Base-by-base conservation (phyloP, 2,329 filamentous ascomycete species). In the Biscogniauxia marginata region DNA sequence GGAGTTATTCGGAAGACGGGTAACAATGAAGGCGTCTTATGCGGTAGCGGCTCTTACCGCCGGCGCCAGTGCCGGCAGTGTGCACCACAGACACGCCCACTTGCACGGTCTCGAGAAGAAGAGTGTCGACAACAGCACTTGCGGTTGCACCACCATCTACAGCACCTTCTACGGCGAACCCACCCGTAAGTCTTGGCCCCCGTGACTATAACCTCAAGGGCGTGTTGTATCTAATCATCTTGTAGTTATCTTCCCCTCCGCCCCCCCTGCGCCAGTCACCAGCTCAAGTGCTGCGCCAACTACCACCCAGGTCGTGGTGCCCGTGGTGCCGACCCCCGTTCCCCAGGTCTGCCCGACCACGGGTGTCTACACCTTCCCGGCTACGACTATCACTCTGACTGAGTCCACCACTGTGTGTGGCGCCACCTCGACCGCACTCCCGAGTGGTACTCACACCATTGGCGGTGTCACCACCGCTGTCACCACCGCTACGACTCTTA, bases 381-480 rank as follows among this genome's bases (percentile, higher is more conserved):
- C 88, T 57, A 88, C 82, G 64, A 93, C 88, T 60, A 70, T 90
- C 63, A 87, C 84, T 59, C 75, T 92, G 63, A 85, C 80, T 60
- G 78, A 85, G 72, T 82, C 83, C 58, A 88, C 85, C 64, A 89
- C 86, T 43, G 86, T 89, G 60, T 85, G 83, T 73, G 87, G 74
- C 65, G 81, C 83, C 52, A 79, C 84, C 61, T 80, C 83, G 57
- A 88, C 87, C 63, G 73, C 79, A 50, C 78, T 90, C 50, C 76
- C 86, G 54, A 63, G 80, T 57, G 89, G 89, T 68, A 84, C 80
- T 45, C 79, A 89, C 80, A 90, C 86, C 63, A 75, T 86, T 61
- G 89, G 88, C 65, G 88, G 88, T 77, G 83, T 89, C 56, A 90
- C 87, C 61, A 91, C 88, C 46, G 75, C 89, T 45, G 88, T 91